Conservation (phyloP, 2,329 filamentous ascomycete genomes). For the Fusarium sarcochroum region DNA sequence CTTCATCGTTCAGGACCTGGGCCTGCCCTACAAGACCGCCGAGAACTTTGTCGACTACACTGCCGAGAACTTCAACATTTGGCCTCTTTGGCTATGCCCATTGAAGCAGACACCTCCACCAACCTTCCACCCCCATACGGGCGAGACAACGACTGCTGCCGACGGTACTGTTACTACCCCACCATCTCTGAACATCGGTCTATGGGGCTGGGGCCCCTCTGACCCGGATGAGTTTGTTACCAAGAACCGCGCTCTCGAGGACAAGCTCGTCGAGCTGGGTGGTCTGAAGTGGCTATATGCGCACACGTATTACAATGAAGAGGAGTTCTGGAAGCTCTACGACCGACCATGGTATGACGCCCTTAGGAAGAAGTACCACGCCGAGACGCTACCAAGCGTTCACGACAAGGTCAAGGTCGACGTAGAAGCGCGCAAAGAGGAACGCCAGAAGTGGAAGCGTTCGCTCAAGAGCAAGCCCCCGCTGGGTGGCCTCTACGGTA, state of each 20-base stretch:
- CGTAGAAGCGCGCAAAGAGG: conserved; percentile 59
- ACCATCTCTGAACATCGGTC: conserved; percentile 73
- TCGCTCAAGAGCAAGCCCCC: conserved; percentile 66
- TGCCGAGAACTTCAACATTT: conserved; percentile 64
- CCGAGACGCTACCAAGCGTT: conserved; percentile 73
- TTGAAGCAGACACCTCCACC: conserved; percentile 63
- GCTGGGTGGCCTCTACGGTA: conserved; percentile 71
- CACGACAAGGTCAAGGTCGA: conserved; percentile 78
- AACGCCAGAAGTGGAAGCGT: conserved; percentile 56
- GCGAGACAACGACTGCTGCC: conserved; percentile 48
- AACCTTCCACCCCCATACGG: conserved; percentile 70
- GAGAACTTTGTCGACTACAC: conserved; percentile 70
- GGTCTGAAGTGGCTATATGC: conserved; percentile 92
- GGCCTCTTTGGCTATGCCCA: conserved; percentile 73
- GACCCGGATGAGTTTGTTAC: conserved; percentile 71
- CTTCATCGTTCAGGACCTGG: conserved; percentile 79
- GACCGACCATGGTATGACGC: conserved; percentile 71
- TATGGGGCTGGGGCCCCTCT: conserved; percentile 83
- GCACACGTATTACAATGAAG: conserved; percentile 84
- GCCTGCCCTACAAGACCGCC: conserved; percentile 66
- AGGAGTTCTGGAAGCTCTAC: conserved; percentile 78
- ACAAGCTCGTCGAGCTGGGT: conserved; percentile 75
- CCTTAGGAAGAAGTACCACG: conserved; percentile 74
- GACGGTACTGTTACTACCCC: conserved; percentile 42
- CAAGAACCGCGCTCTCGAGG: conserved; percentile 80